These are phyloP conservation scores for Thermothelomyces thermophilus DNA, from an alignment of 2,329 filamentous ascomycete genomes.

Conservation along the genomic window DNA sequence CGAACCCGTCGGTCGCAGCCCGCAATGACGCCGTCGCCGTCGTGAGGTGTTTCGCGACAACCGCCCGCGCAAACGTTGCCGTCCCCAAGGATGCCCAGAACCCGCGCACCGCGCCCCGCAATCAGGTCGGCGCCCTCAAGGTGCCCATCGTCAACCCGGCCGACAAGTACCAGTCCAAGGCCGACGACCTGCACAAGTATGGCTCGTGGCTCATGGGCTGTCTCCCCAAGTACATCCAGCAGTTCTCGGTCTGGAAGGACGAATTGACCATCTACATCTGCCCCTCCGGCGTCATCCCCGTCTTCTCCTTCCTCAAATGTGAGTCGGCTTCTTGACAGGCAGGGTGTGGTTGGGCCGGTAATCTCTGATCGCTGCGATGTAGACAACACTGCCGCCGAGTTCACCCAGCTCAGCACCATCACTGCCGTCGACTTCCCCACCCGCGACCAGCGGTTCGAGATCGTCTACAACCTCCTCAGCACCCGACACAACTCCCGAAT, in stretches of 20 bases:
- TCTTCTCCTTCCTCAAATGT: conserved; percentile 90
- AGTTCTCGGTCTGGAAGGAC: conserved; percentile 99
- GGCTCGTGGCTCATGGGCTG: conserved; percentile 95
- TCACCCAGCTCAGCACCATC: conserved; percentile 86
- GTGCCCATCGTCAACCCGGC: conserved; percentile 80
- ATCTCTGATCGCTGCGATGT: conserved; percentile 1
- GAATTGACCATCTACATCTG: conserved; percentile 92
- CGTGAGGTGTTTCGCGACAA: conserved; percentile 45
- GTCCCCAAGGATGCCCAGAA: conserved; percentile 58
- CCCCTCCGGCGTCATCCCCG: conserved; percentile 79
- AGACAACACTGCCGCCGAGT: conserved; percentile 96
- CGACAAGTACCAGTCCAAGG: conserved; percentile 86
- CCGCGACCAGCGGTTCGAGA: conserved; percentile 89
- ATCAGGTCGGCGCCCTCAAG: conserved; percentile 57
- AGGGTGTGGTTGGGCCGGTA: background rate
- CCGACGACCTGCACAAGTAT: conserved; percentile 84
- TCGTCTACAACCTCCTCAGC: conserved; percentile 95
- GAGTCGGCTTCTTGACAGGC: conserved; percentile 12
- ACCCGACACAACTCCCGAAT: conserved; percentile 95
- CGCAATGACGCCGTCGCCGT: conserved; percentile 35
- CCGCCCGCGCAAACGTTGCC: conserved; percentile 44
- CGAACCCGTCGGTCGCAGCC: conserved; percentile 38
- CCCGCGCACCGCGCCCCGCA: conserved; percentile 58
- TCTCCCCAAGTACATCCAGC: conserved; percentile 95
- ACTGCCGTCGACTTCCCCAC: conserved; percentile 95